Percentiles rank a stretch among this genome's conserved stretches.
phyloP scores from a whole-genome alignment of 2,329 filamentous ascomycete genomes.

The Xylariaceae sp. region DNA sequence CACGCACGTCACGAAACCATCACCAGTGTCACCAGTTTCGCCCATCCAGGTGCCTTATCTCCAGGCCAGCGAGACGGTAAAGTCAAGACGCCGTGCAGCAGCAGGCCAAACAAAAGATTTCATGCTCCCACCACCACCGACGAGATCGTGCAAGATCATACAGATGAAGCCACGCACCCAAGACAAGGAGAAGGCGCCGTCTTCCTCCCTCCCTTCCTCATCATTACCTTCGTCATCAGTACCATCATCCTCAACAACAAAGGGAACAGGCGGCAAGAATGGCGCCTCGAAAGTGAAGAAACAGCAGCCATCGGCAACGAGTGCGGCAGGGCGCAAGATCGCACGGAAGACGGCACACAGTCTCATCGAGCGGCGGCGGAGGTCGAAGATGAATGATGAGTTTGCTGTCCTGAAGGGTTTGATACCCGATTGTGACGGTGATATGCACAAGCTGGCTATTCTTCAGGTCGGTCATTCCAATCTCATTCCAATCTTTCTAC shows the following conservation, averaged over 20 bases:
- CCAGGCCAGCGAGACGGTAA: conserved; percentile 44
- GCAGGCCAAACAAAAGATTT: conserved; percentile 57
- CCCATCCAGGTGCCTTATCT: conserved; percentile 34
- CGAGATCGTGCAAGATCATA: conserved; percentile 89
- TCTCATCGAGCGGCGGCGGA: conserved; percentile 79
- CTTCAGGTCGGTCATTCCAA: conserved; percentile 59
- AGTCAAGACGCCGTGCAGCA: conserved; percentile 49
- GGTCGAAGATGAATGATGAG: conserved; percentile 99
- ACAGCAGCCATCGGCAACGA: conserved; percentile 70
- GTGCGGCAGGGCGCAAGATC: conserved; percentile 86
- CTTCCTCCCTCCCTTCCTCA: too few species aligned
- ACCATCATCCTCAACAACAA: conserved; percentile 24
- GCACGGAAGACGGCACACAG: conserved; percentile 95
- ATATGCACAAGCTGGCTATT: conserved; percentile 98
- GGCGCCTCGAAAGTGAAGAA: conserved; percentile 39
- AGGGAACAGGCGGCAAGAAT: conserved; percentile 13
- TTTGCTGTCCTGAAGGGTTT: conserved; percentile 89
- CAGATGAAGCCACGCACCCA: conserved; percentile 78
- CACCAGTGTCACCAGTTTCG: conserved; percentile 27
- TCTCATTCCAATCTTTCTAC: background rate
- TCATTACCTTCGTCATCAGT: too few species aligned
- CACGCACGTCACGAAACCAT: conserved; percentile 35
- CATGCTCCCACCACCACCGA: conserved; percentile 84
- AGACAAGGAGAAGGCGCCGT: conserved; percentile 24
- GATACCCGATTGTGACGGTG: conserved; percentile 92